Evolutionary conservation across 1,139 yeast genomes (phyloP), one percentile per base, ranked within the genome.

Genomic region (Diutina rugosa): DNA sequence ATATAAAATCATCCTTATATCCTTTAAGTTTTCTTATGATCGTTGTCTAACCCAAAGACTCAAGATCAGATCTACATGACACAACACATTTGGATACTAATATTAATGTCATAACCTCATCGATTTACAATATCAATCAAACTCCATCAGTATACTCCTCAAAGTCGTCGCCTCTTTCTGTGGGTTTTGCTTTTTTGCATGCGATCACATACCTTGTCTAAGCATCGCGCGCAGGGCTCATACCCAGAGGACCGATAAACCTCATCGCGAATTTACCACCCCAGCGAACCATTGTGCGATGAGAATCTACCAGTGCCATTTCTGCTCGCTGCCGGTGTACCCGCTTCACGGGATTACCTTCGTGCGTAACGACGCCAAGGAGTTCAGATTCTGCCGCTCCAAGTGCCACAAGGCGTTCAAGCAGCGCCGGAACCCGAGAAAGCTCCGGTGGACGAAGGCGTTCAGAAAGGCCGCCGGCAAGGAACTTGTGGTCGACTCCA

Each of bases 401-500:
- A 93, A 95, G 72, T 93, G 99, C 76, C 99, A 93, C 76, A 90
- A 90, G 70, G 87, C 93, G 58, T 93, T 93, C 84, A 93, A 93
- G 73, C 95, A 90, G 78, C 91, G 97, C 79, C 87, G 99, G 74
- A 93, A 93, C 77, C 99, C 99, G 65, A 87, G 99, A 77, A 93
- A 93, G 74, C 85, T 91, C 72, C 87, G 82, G 75, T 93, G 99
- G 99, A 93, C 99, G 59, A 93, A 95, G 73, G 98, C 99, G 1
- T 93, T 95, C 81, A 85, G 99, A 77, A 93, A 93, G 73, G 96
- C 98, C 59, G 98, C 98, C 56, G 99, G 99, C 66, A 93, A 93
- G 72, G 99, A 93, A 71, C 82, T 93, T 79, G 97, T 95, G 55
- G 98, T 93, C 59, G 99, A 93, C 69, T 87, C 97, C 14, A 91